Conservation (phyloP, 2,329 filamentous ascomycete genomes). For the Colletotrichum magnum region DNA sequence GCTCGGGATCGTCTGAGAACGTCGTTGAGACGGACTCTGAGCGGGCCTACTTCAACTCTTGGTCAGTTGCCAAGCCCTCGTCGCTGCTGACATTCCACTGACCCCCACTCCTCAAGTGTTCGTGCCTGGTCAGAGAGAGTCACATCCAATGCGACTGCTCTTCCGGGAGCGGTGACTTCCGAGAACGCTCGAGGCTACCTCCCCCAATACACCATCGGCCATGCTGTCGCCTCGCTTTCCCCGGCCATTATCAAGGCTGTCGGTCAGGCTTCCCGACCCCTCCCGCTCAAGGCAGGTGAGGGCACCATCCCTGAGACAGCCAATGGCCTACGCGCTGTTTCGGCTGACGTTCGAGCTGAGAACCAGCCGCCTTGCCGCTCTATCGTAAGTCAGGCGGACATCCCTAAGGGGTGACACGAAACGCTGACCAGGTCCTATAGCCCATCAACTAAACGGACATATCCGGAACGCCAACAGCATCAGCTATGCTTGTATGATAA, state of each 20-base stretch:
- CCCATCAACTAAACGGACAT: constrained; percentile 23
- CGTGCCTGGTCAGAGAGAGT: constrained; percentile 54
- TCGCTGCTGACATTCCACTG: too few species aligned
- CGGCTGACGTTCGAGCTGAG: constrained; percentile 57
- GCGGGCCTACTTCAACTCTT: constrained; percentile 59
- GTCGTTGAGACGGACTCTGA: constrained; percentile 60
- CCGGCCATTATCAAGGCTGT: constrained; percentile 59
- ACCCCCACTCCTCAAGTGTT: constrained; percentile 9
- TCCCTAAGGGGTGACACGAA: neutral
- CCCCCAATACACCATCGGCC: constrained; percentile 63
- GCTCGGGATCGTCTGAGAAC: constrained; percentile 28
- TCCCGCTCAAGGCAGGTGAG: constrained; percentile 47
- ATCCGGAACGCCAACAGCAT: constrained; percentile 1
- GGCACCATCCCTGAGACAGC: constrained; percentile 41
- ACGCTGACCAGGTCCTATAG: constrained; percentile 3
- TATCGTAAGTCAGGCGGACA: constrained; percentile 8
- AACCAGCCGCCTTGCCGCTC: constrained; percentile 56
- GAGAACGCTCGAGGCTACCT: constrained; percentile 68
- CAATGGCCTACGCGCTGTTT: constrained; percentile 36
- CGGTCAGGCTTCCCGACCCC: constrained; percentile 48
- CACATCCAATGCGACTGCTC: constrained; percentile 61
- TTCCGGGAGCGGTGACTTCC: constrained; percentile 65
- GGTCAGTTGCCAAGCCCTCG: constrained; percentile 7
- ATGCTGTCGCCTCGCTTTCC: constrained; percentile 65
- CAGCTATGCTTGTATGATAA: constrained; percentile 27